These are phyloP conservation scores for Penicillium cataractarum DNA, from an alignment of 495 filamentous ascomycete genomes.

Conservation along the genomic window DNA sequence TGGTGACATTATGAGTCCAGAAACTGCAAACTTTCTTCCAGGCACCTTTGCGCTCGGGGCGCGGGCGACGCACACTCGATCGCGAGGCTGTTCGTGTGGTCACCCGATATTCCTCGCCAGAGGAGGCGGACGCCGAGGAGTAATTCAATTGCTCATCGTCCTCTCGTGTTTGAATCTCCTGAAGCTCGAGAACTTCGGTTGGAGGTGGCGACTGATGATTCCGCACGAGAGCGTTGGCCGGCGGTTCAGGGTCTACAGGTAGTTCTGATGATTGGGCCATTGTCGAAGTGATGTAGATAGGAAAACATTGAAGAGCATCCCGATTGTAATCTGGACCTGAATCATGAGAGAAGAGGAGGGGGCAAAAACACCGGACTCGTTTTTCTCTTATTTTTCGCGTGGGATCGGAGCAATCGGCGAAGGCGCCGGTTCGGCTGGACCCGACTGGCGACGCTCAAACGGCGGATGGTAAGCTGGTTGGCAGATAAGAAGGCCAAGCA, in stretches of 20 bases:
- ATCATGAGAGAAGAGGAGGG: not conserved
- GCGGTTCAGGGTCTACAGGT: conserved; percentile 11
- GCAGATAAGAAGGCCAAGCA: not conserved
- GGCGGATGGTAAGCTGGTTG: not conserved
- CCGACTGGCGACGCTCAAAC: not conserved
- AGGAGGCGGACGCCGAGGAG: conserved; percentile 33
- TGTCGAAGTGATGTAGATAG: not conserved
- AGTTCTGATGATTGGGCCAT: conserved; percentile 1
- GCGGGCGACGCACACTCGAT: conserved; percentile 16
- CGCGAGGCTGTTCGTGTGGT: conserved; percentile 31
- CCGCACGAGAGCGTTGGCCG: conserved; percentile 11
- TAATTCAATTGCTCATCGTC: conserved; percentile 24
- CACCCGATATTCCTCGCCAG: conserved; percentile 37
- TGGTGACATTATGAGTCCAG: conserved; percentile 46
- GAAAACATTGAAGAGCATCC: not conserved
- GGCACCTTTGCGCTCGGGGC: conserved; percentile 27
- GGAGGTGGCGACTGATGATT: conserved; percentile 29
- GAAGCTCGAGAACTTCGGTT: conserved; percentile 39
- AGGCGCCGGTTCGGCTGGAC: conserved; percentile 17
- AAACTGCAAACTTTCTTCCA: conserved; percentile 34
- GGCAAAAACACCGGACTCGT: conserved; percentile 1
- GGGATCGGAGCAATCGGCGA: conserved; percentile 7
- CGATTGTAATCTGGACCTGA: conserved; percentile 1
- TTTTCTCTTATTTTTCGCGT: not conserved
- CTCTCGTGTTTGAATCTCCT: conserved; percentile 35